phyloP scores from a whole-genome alignment of 1,284 basidiomycete species.

The Irpex rosettiformis region DNA sequence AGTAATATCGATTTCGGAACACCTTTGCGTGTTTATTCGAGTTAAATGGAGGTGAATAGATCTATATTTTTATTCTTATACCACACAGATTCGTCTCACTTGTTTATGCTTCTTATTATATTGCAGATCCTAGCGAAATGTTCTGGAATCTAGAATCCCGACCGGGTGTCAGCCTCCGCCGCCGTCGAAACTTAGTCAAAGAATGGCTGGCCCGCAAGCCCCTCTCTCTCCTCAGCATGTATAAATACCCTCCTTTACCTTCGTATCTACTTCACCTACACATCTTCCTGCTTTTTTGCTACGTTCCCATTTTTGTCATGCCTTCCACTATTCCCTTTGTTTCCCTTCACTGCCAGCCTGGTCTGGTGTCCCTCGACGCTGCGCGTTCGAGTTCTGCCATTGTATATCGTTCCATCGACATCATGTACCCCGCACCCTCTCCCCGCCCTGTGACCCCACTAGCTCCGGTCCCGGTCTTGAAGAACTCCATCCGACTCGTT shows the following conservation, averaged over 20 bases:
- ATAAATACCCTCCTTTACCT: neutral
- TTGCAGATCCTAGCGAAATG: neutral
- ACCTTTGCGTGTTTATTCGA: neutral
- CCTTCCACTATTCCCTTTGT: neutral
- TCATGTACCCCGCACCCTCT: neutral
- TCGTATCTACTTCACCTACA: neutral
- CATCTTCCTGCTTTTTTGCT: neutral
- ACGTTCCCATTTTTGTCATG: neutral
- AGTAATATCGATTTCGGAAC: too few species aligned
- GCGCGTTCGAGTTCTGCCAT: conserved; percentile 1
- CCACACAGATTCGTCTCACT: neutral
- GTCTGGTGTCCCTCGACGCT: conserved; percentile 5
- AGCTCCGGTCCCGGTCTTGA: neutral
- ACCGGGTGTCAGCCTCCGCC: neutral
- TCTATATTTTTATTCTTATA: neutral
- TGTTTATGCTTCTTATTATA: neutral
- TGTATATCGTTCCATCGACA: conserved; percentile 3
- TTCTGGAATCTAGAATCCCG: neutral
- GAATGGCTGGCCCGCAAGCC: neutral
- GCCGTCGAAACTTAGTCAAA: neutral
- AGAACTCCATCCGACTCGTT: neutral
- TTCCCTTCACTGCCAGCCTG: conserved; percentile 1
- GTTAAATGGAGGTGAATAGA: neutral
- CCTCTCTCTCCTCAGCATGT: neutral
- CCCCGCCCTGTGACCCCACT: neutral